Conservation (phyloP, 805 yeast genomes). For the Clavispora asparagi region DNA sequence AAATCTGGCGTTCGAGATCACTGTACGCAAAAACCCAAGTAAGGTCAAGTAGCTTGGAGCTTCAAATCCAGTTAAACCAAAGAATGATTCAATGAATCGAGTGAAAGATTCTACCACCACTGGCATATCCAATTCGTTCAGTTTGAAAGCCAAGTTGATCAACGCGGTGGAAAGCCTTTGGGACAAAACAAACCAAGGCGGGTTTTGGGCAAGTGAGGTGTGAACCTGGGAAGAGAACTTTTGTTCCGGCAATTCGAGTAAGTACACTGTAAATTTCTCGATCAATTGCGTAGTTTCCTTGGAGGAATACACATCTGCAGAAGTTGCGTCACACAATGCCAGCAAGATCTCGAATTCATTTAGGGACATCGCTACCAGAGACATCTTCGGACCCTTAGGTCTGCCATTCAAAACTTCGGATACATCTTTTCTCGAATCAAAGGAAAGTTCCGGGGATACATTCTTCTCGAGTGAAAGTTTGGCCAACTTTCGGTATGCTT, state of each 20-base stretch:
- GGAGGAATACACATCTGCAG: constrained; percentile 21
- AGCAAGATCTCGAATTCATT: constrained; percentile 53
- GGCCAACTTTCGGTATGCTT: constrained; percentile 35
- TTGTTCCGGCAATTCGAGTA: constrained; percentile 42
- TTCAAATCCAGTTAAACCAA: constrained; percentile 15
- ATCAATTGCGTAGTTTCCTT: constrained; percentile 39
- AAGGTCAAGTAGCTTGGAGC: constrained; percentile 31
- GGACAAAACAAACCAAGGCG: constrained; percentile 35
- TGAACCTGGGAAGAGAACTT: constrained; percentile 34
- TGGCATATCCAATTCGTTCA: constrained; percentile 17
- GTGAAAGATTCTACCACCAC: constrained; percentile 23
- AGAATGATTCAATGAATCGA: constrained; percentile 23
- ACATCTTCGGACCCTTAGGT: constrained; percentile 5
- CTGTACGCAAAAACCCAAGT: constrained; percentile 31
- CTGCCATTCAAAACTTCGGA: not conserved
- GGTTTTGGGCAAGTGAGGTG: constrained; percentile 19
- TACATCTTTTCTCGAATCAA: constrained; percentile 3
- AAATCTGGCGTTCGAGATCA: constrained; percentile 22
- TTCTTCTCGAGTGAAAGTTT: constrained; percentile 23
- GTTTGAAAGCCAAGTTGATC: constrained; percentile 23
- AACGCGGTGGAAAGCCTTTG: constrained; percentile 31
- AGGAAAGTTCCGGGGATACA: constrained; percentile 14
- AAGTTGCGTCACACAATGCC: constrained; percentile 43
- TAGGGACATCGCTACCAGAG: constrained; percentile 40
- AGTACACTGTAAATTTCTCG: constrained; percentile 42